Base-by-base conservation (phyloP, 2,329 filamentous ascomycete genomes). In the Harringtonia aguacate region DNA sequence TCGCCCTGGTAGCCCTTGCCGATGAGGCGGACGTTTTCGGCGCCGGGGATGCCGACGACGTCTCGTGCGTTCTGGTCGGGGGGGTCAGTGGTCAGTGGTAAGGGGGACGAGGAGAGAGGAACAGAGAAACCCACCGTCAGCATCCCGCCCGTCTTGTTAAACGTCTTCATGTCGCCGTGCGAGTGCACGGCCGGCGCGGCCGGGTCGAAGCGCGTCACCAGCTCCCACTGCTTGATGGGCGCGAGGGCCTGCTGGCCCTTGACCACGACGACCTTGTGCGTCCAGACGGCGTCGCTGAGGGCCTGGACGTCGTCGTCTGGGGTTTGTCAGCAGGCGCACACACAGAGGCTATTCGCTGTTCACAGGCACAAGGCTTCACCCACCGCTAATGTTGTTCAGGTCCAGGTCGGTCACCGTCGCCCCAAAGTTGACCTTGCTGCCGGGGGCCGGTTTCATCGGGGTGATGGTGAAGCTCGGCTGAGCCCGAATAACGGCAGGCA, bases 1-100 rank as follows among this genome's bases (percentile, higher is more conserved):
- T 58, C 53, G 8, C 66, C 65, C 54, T 69, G 66, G 49, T 61
- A 63, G 1, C 65, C 66, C 48, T 69, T 69, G 15, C 66, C 67
- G 35, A 69, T 63, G 4, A 69, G 52, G n/a, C 64, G 61, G 8
- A 70, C 60, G 44, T 68, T 67, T 29, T 66, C 65, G 7, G 63
- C 66, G 4, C 61, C 61, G 2, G 66, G 66, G 18, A 69, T 63
- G 5, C 59, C 61, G 35, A 57, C 41, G 17, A 61, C 59, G n/a
- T 62, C 55, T 30, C 59, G 55, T 18, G 52, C 45, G 55, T 57
- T 55, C 52, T 56, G 33, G 20, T 29, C n/a, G n/a, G 48, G 41
- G 24, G 17, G 42, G 9, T 36, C 22, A 2, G 15, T 9, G 37
- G 18, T 4, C 28, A 8, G 20, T 7, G 8, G 17, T 12, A 10